These are phyloP conservation scores for Sporothrix variecibatus DNA, from an alignment of 2,329 filamentous ascomycete genomes.

Conservation along the genomic window DNA sequence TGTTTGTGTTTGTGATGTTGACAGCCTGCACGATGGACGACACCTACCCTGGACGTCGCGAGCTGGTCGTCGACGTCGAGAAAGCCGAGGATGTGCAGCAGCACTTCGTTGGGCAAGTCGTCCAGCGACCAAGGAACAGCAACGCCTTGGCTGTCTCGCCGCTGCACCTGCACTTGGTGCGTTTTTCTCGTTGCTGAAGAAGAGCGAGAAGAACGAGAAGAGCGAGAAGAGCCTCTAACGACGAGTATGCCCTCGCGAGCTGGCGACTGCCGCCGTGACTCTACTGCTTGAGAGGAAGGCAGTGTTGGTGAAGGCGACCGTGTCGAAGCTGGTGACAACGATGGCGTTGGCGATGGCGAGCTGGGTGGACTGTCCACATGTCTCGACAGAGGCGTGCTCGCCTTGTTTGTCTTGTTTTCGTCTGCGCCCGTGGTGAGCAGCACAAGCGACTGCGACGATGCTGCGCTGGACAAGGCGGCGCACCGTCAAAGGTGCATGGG, in stretches of 20 bases:
- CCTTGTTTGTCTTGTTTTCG: not conserved
- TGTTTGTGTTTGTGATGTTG: too few relatives aligned
- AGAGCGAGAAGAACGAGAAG: not conserved
- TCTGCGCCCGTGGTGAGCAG: not conserved
- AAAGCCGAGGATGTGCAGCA: slow-evolving; percentile 57
- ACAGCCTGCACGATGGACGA: too few relatives aligned
- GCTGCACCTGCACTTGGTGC: not conserved
- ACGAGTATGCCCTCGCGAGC: not conserved
- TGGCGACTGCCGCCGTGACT: not conserved
- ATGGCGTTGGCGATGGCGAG: not conserved
- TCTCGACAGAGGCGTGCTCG: not conserved
- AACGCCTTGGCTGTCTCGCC: not conserved
- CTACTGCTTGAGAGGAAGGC: not conserved
- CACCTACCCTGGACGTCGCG: slow-evolving; percentile 55
- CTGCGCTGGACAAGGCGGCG: not conserved
- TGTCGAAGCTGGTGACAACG: not conserved
- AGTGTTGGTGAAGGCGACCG: not conserved
- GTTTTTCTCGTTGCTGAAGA: not conserved
- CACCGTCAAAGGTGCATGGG: not conserved
- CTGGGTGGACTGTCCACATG: not conserved
- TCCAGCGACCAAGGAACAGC: slow-evolving; percentile 35
- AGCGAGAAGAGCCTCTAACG: not conserved
- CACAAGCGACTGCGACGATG: slow-evolving; percentile 19
- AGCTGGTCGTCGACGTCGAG: slow-evolving; percentile 61
- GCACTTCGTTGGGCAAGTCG: slow-evolving; percentile 57